Evolutionary conservation across 2,329 filamentous ascomycete genomes (phyloP), one percentile per base, ranked within the genome.

Genomic region (Annulohypoxylon truncatum): DNA sequence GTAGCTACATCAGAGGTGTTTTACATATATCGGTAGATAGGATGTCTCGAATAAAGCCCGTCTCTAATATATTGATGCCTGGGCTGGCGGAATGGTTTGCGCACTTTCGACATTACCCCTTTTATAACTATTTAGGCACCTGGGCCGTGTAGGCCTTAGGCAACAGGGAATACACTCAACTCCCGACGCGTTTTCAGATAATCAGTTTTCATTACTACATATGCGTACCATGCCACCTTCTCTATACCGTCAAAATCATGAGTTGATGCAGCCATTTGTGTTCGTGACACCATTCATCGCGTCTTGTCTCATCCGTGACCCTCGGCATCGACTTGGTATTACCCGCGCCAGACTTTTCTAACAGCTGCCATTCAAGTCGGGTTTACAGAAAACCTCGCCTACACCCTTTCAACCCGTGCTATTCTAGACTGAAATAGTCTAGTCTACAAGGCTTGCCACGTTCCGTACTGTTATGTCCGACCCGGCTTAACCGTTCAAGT

Each of bases 401-500:
- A 57, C 12, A 8, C 54, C 33, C 24, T 24, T 31, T 50, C 47
- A 9, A 22, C 38, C 31, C 42, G 4, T 2, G 12, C 51, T 33
- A 40, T 48, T 7, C 31, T 24, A 51, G 35, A 9, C 31, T n/a
- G 24, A 38, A 15, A 10, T 26, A 31, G 18, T 26, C 31, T 24
- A 1, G 9, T 26, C 31, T 24, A 1, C 9, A 18, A 20, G 13
- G 42, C 35, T 31, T 28, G 9, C 4, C 8, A 6, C 20, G 53
- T 33, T 42, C 22, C n/a, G 8, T 47, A 26, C 13, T 42, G 7
- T 24, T 9, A 55, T 54, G 24, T 20, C 22, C 22, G 31, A 24
- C n/a, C 1, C 9, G 10, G 2, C 24, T 44, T 81, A 90, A 79
- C 83, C 86, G 72, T 87, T 86, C 60, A 90, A 81, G 76, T 90